These are phyloP conservation scores for Coemansia sp. DNA, from an alignment of 192 early-diverging fungal genomes.

Conservation along the genomic window DNA sequence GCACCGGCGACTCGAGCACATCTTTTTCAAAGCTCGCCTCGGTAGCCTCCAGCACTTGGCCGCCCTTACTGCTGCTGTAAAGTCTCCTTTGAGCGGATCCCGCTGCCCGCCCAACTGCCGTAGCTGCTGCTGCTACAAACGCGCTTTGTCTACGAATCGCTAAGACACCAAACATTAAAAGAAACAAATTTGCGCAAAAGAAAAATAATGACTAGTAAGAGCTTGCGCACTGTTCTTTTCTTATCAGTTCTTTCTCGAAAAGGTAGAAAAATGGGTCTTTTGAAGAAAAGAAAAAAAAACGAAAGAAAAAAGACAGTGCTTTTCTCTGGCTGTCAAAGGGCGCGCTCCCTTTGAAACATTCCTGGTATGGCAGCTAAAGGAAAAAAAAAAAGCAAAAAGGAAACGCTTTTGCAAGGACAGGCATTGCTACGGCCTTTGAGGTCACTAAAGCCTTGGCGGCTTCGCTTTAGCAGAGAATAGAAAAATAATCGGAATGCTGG, in stretches of 20 bases:
- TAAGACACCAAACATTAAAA: not conserved
- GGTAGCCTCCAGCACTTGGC: constrained; percentile 51
- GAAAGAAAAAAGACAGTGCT: not conserved
- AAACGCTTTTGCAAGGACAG: not conserved
- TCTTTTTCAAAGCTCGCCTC: constrained; percentile 59
- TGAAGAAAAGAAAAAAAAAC: not conserved
- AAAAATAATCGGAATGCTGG: not conserved
- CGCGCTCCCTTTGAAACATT: not conserved
- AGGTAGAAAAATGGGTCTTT: no score
- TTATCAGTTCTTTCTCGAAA: no score
- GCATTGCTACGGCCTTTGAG: not conserved
- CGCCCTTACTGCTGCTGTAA: constrained; percentile 3
- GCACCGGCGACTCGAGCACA: constrained; percentile 59
- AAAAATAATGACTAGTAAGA: no score
- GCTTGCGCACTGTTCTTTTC: no score
- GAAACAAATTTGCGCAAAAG: no score
- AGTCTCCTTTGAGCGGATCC: not conserved
- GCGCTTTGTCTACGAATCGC: not conserved
- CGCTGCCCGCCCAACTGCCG: not conserved
- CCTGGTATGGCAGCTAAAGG: not conserved
- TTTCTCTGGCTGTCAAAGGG: not conserved
- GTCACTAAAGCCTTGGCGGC: not conserved
- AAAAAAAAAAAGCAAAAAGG: not conserved
- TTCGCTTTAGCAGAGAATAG: not conserved
- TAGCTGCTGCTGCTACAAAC: not conserved